A percentile compares a stretch with the other conserved stretches of the same genome.
Evolutionary conservation across 2,329 filamentous ascomycete species (phyloP).

Genomic region (Eutypa lata): DNA sequence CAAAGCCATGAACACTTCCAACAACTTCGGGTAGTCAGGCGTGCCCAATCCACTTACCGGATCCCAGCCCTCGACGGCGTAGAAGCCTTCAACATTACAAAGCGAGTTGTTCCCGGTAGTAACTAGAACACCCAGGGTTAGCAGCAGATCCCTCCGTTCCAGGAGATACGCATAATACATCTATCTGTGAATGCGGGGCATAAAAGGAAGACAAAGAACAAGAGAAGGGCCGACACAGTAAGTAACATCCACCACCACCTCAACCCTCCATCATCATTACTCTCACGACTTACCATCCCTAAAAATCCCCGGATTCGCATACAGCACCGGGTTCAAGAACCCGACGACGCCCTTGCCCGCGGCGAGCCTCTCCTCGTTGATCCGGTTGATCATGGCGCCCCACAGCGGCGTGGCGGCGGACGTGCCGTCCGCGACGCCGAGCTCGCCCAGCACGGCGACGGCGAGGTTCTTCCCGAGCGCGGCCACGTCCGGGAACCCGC

Average conservation of each 20-base stretch:
- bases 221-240: too few species aligned
- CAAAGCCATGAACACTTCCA: background rate
- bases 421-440: constrained; percentile 44
- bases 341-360: constrained; percentile 45
- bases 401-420: constrained; percentile 48
- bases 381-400: constrained; percentile 43
- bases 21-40: constrained; percentile 2
- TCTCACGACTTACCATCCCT: background rate
- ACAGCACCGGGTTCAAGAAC: constrained; percentile 47
- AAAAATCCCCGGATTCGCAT: background rate
- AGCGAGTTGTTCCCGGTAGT: constrained; percentile 2
- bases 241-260: too few species aligned
- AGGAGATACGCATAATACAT: too few species aligned
- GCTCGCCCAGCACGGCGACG: constrained; percentile 30
- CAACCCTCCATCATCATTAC: too few species aligned
- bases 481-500: constrained; percentile 47
- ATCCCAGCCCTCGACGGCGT: constrained; percentile 1
- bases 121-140: background rate
- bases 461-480: constrained; percentile 38
- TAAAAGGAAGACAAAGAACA: too few species aligned
- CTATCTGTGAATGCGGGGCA: too few species aligned
- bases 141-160: too few species aligned
- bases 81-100: background rate
- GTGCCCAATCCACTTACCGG: constrained; percentile 2
- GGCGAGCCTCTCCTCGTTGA: constrained; percentile 48